A percentile compares a stretch with the other conserved stretches of the same genome.
These are phyloP conservation scores for Termitomyces sp. DNA, from an alignment of 768 basidiomycete species.

Conservation along the genomic window DNA sequence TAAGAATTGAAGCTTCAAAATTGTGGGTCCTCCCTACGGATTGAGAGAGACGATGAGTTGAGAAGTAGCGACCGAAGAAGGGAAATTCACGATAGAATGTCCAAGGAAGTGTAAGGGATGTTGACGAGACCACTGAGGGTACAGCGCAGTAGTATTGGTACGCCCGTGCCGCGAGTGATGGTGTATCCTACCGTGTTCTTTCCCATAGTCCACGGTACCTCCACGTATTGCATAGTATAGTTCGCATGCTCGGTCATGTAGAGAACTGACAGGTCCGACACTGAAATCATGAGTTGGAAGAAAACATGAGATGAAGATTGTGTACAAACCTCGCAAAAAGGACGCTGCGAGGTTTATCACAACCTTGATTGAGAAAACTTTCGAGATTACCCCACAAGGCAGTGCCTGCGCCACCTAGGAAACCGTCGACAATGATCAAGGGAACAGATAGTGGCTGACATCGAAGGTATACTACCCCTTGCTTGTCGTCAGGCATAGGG, in stretches of 20 bases:
- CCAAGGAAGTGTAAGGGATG: background rate
- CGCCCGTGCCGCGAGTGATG: background rate
- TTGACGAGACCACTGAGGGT: conserved; percentile 1
- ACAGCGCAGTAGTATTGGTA: background rate
- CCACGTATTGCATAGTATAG: background rate
- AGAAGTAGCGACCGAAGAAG: background rate
- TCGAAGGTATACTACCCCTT: too few species aligned
- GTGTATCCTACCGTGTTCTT: background rate
- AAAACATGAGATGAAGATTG: background rate
- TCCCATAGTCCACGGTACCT: background rate
- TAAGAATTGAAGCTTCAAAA: background rate
- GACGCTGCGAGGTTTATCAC: conserved; percentile 15
- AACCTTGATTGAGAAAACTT: conserved; percentile 4
- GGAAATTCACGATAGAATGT: background rate
- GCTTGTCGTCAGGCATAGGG: conserved; percentile 25
- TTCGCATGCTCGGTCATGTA: background rate
- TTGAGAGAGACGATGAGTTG: background rate
- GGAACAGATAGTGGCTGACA: background rate
- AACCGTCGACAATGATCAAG: conserved; percentile 33
- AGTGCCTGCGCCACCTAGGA: conserved; percentile 31
- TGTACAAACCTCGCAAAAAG: background rate
- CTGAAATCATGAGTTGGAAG: background rate
- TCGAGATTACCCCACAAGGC: conserved; percentile 34
- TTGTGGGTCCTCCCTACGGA: background rate
- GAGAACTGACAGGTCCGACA: background rate